A percentile compares a stretch with the other conserved stretches of the same genome.
Evolutionary conservation across 1,139 yeast species (phyloP).

Genomic region (Zygoascus meyerae): DNA sequence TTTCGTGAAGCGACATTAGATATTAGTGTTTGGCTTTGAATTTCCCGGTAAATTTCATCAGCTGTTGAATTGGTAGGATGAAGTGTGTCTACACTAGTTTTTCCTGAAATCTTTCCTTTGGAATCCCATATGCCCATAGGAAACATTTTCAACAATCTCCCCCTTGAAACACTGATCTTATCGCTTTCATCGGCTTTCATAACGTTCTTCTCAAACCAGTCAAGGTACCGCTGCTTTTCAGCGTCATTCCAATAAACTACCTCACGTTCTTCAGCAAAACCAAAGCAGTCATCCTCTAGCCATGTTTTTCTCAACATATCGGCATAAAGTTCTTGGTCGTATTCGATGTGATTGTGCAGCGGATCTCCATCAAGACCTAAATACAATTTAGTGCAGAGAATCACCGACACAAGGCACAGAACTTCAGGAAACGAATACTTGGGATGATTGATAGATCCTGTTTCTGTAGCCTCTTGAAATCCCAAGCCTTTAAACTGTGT

Average conservation of each 20-base stretch:
- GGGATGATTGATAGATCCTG: background rate
- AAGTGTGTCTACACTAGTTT: background rate
- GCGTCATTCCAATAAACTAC: conserved; percentile 28
- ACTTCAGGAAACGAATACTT: conserved; percentile 17
- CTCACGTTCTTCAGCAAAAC: conserved; percentile 26
- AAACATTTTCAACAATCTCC: conserved; percentile 20
- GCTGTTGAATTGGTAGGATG: no score
- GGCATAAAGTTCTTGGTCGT: conserved; percentile 34
- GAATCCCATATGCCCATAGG: conserved; percentile 20
- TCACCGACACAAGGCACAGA: conserved; percentile 18
- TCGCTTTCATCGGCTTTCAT: conserved; percentile 11
- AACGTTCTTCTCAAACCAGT: conserved; percentile 28
- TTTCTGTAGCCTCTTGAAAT: no score
- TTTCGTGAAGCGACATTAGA: conserved; percentile 1
- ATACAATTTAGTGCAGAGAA: conserved; percentile 30
- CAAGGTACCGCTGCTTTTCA: conserved; percentile 27
- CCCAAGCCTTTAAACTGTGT: background rate
- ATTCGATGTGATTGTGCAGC: conserved; percentile 21
- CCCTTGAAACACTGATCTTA: conserved; percentile 9
- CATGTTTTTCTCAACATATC: conserved; percentile 30
- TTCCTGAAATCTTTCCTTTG: conserved; percentile 7
- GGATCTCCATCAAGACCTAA: conserved; percentile 31
- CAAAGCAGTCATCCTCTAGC: conserved; percentile 28
- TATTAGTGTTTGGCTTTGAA: no score
- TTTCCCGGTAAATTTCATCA: no score